Evolutionary conservation across 768 basidiomycete genomes (phyloP).

Genomic region (Suillus ampliporus): DNA sequence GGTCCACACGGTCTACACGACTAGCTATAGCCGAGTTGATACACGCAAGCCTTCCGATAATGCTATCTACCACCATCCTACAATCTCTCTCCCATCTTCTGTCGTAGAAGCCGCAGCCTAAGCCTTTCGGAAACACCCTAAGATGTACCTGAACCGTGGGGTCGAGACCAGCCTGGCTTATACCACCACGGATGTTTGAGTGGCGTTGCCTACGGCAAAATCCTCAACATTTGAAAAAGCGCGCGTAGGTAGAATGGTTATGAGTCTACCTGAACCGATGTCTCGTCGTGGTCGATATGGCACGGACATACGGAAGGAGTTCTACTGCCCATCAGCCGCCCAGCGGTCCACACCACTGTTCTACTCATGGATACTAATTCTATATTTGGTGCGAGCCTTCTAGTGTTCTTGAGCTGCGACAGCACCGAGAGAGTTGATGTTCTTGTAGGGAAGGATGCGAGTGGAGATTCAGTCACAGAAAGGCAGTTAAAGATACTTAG

Average conservation of each 20-base stretch:
- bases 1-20: conserved; percentile 38
- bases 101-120: too few relatives aligned
- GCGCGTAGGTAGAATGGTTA: too few relatives aligned
- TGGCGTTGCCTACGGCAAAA: too few relatives aligned
- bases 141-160: too few relatives aligned
- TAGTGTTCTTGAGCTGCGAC: conserved; percentile 27
- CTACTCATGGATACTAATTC: conserved; percentile 44
- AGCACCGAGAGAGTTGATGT: conserved; percentile 33
- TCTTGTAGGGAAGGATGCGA: conserved; percentile 29
- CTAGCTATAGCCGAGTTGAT: conserved; percentile 25
- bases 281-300: conserved; percentile 21
- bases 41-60: conserved; percentile 31
- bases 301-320: not conserved
- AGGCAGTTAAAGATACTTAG: conserved; percentile 34
- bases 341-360: conserved; percentile 14
- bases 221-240: too few relatives aligned
- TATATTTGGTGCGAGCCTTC: conserved; percentile 36
- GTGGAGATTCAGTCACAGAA: conserved; percentile 23
- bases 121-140: conserved; percentile 23
- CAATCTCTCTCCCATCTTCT: conserved; percentile 34
- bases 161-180: too few relatives aligned
- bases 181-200: too few relatives aligned
- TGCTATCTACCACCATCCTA: conserved; percentile 44
- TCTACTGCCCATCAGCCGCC: conserved; percentile 17
- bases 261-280: conserved; percentile 21